Base-by-base conservation (phyloP, 305 asterid genomes). In the Withania somnifera region DNA sequence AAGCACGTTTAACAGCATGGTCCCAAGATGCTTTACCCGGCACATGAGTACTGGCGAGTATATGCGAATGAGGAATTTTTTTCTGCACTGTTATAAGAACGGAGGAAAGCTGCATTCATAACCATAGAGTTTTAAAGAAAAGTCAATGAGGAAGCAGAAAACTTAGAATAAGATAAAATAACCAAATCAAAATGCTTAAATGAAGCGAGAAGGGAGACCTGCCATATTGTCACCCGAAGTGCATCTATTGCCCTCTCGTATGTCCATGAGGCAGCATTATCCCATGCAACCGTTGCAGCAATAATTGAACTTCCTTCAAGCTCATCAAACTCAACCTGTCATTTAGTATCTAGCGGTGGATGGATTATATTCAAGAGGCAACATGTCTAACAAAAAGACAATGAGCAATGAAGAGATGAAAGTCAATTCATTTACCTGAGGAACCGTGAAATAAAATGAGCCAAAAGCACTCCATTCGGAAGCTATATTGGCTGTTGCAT, bases 201-300 rank as follows among this genome's bases (percentile, higher is more conserved):
- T 47, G 52, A 63, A 28, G 78, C 5, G 14, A 42, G 28, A 73
- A 60, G 79, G 40, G 82, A 58, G 82, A 92, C 98, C 98, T 92
- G 91, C 85, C 87, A 83, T 89, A 95, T 83, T 79, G 99, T 95
- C 14, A 85, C 85, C 81, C 87, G 94, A 67, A 95, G 93, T 51
- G 92, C 87, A 83, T 91, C 92, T 81, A 94, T 78, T 19, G 99
- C 97, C 77, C 87, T 88, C 42, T 34, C 91, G 79, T 89, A 94
- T 20, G 95, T 89, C 80, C 88, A 89, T 45, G 97, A 93, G 52
- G 92, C 84, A 85, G 91, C 85, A 82, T 90, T 88, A 82, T 95
- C 99, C 99, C 99, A 95, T 0, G 99, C 98, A 68, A 95, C 81
- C 28, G 97, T 95, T 85, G 94, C 97, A 61, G 98, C 99, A 56